Base-by-base conservation (phyloP, 306 rosid species). In the Purshia tridentata region DNA sequence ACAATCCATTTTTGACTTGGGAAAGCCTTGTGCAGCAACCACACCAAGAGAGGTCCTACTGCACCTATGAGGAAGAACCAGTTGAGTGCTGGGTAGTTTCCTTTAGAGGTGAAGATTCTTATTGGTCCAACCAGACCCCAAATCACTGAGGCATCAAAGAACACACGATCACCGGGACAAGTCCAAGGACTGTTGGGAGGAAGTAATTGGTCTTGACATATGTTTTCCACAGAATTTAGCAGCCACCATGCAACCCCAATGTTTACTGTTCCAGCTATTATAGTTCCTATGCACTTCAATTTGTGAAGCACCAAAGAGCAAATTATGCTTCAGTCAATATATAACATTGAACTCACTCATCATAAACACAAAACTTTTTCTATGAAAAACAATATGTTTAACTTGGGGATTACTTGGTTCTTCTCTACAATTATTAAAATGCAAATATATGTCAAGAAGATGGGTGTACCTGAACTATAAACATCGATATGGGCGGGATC, bases 401-500 rank as follows among this genome's bases (percentile, higher is more conserved):
- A 18, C 23, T 56, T 56, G 8, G 9, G 22, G n/a, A 3, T 29
- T 7, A 13, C 23, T 22, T 16, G n/a, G 9, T 41, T n/a, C 37
- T 40, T 41, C 8, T 42, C 11, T 15, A 9, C 50, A 40, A 53
- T 59, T 14, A 11, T 52, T 9, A 4, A 3, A 22, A 22, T 5
- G 16, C 6, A 19, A 29, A 29, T 3, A 29, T 29, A 14, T 12
- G 12, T 7, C 15, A 42, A 41, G 18, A 8, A 65, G 12, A 55
- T 19, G 0, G 12, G 46, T 19, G 0, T 83, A 86, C 94, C 88
- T 89, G 95, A 58, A 89, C 95, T 16, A 89, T 68, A 81, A 89
- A 89, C 91, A 89, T 89, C 9, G 95, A 89, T 9, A 87, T 76
- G 40, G 91, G 95, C 3, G 92, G 96, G 65, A 87, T 72, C 84